Conservation (phyloP, 495 filamentous ascomycete species). For the Durotheca rogersii region DNA sequence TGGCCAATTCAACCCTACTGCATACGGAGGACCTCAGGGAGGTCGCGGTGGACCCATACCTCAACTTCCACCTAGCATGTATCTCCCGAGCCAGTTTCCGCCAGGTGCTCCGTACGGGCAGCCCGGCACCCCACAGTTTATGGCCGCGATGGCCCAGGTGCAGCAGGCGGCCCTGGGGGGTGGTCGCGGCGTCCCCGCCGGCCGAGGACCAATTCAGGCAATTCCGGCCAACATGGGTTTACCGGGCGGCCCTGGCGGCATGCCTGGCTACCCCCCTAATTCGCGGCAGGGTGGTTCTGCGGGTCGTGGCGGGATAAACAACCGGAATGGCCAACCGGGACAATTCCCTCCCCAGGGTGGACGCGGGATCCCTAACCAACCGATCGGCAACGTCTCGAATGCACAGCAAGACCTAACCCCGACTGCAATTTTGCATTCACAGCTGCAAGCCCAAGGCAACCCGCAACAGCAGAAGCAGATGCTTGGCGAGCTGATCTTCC, state of each 20-base stretch:
- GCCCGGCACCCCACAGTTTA: slow-evolving; percentile 53
- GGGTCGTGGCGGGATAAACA: slow-evolving; percentile 43
- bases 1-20: slow-evolving; percentile 72
- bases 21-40: slow-evolving; percentile 76
- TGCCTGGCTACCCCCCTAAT: slow-evolving; percentile 64
- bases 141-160: slow-evolving; percentile 68
- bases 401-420: slow-evolving; percentile 40
- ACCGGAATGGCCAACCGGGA: slow-evolving; percentile 38
- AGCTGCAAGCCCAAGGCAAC: slow-evolving; percentile 53
- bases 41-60: slow-evolving; percentile 72
- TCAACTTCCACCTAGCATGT: slow-evolving; percentile 80
- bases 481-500: slow-evolving; percentile 94
- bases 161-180: slow-evolving; percentile 60
- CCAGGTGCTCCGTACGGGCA: slow-evolving; percentile 56
- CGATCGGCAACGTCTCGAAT: slow-evolving; percentile 35
- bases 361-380: slow-evolving; percentile 50
- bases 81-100: slow-evolving; percentile 74
- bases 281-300: slow-evolving; percentile 47
- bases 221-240: slow-evolving; percentile 59
- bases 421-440: slow-evolving; percentile 48
- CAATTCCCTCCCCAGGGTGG: slow-evolving; percentile 54
- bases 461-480: slow-evolving; percentile 91
- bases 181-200: slow-evolving; percentile 70
- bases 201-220: slow-evolving; percentile 73
- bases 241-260: slow-evolving; percentile 53